Evolutionary conservation across 2,329 filamentous ascomycete species (phyloP).

Genomic region (Aspergillus sclerotialis): DNA sequence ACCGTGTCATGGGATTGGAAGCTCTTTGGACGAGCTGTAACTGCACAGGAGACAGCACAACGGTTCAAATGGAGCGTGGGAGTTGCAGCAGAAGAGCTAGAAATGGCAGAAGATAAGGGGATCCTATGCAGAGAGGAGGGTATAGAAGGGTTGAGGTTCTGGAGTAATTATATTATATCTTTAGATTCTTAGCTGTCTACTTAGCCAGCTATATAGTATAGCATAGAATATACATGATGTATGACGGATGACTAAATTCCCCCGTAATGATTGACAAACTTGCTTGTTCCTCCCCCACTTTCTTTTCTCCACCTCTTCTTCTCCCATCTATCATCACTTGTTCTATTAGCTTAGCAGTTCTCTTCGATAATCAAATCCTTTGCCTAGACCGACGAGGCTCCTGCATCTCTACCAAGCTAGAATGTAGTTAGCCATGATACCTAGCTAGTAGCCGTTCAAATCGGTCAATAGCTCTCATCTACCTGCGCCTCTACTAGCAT

Average conservation of each 20-base stretch:
- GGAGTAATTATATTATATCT: slow-evolving; percentile 61
- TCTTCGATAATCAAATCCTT: no score
- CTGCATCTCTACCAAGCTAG: no score
- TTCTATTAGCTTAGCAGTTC: no score
- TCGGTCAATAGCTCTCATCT: no score
- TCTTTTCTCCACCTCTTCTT: no score
- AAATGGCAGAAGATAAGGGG: slow-evolving; percentile 93
- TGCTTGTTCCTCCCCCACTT: no score
- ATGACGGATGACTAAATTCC: neutral
- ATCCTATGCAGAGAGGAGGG: slow-evolving; percentile 84
- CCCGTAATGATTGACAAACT: no score
- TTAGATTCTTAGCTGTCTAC: slow-evolving; percentile 1
- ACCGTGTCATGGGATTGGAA: slow-evolving; percentile 69
- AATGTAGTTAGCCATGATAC: no score
- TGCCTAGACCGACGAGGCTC: no score
- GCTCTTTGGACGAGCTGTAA: slow-evolving; percentile 74
- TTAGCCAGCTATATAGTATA: neutral
- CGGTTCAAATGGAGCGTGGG: slow-evolving; percentile 95
- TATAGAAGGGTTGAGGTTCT: slow-evolving; percentile 85
- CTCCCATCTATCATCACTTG: no score
- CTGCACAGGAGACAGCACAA: slow-evolving; percentile 81
- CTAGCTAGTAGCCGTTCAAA: no score
- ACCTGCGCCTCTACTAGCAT: no score
- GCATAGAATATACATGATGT: neutral
- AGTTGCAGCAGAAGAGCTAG: slow-evolving; percentile 87